Conservation (phyloP, 2,329 filamentous ascomycete species). For the Conoideocrella luteorostrata region DNA sequence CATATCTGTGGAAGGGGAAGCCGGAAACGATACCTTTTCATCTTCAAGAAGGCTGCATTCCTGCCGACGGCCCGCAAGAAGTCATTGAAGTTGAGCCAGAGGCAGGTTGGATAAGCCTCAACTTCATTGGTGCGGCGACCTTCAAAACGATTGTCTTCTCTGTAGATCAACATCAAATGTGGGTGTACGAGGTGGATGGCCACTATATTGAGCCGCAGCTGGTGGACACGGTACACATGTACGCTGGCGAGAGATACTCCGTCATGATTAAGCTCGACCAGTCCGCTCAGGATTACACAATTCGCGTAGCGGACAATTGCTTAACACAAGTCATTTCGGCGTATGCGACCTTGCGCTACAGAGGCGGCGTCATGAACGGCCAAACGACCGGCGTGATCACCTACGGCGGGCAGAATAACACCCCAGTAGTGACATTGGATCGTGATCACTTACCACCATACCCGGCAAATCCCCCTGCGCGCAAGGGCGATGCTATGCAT, state of each 20-base stretch:
- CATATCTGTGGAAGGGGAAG: background rate
- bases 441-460: conserved; percentile 2
- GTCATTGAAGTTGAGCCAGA: conserved; percentile 6
- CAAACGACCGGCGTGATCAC: background rate
- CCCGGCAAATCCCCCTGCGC: conserved; percentile 1
- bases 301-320: conserved; percentile 18
- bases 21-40: conserved; percentile 3
- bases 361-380: background rate
- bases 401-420: background rate
- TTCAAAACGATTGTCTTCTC: conserved; percentile 17
- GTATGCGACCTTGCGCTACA: conserved; percentile 1
- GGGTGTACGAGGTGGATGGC: conserved; percentile 36
- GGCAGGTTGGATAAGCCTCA: conserved; percentile 7
- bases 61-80: background rate
- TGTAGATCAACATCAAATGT: conserved; percentile 37
- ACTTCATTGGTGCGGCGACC: conserved; percentile 10
- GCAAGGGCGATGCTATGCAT: background rate
- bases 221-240: conserved; percentile 17
- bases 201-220: conserved; percentile 30
- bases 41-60: background rate
- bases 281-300: conserved; percentile 27
- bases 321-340: conserved; percentile 15
- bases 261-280: conserved; percentile 35
- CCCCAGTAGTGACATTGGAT: background rate
- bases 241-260: conserved; percentile 32